These are phyloP conservation scores for Schwanniomyces polymorphus DNA, from an alignment of 805 yeast species.

Conservation along the genomic window DNA sequence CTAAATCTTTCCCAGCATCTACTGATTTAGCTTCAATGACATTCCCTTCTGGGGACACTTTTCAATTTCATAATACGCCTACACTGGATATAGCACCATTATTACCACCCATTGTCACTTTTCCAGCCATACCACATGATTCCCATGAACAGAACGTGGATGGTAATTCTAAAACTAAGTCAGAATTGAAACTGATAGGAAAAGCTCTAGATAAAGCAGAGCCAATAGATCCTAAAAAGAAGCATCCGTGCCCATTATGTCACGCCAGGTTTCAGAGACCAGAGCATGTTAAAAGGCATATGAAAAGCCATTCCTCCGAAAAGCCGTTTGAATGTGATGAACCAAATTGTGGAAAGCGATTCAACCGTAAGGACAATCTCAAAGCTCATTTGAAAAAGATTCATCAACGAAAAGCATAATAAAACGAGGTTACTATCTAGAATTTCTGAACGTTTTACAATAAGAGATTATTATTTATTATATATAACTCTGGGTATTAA, in stretches of 20 bases:
- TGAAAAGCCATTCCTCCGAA: slow-evolving; percentile 58
- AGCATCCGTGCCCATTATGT: slow-evolving; percentile 65
- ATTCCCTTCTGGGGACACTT: slow-evolving; percentile 15
- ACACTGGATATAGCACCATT: slow-evolving; percentile 1
- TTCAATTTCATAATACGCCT: not conserved
- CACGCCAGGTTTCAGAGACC: slow-evolving; percentile 65
- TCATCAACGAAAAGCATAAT: slow-evolving; percentile 32
- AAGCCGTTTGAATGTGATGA: slow-evolving; percentile 58
- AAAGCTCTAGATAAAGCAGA: slow-evolving; percentile 32
- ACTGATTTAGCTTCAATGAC: slow-evolving; percentile 57
- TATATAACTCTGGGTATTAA: not conserved
- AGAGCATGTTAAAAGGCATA: slow-evolving; percentile 68
- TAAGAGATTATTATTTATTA: not conserved
- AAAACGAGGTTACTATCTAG: not conserved
- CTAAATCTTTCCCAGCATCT: slow-evolving; percentile 50
- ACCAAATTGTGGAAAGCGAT: slow-evolving; percentile 52
- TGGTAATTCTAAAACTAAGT: slow-evolving; percentile 10
- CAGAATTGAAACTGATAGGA: slow-evolving; percentile 19
- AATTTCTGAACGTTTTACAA: not conserved
- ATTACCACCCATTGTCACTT: slow-evolving; percentile 35
- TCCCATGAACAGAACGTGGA: not conserved
- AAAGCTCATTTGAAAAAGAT: slow-evolving; percentile 65
- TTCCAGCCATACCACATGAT: slow-evolving; percentile 10
- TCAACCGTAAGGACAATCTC: slow-evolving; percentile 59
- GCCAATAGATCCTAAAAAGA: slow-evolving; percentile 47